A percentile compares a stretch with the other conserved stretches of the same genome.
Evolutionary conservation across 164 flowering plant species (phyloP).

Genomic region (Berberis thunbergii): DNA sequence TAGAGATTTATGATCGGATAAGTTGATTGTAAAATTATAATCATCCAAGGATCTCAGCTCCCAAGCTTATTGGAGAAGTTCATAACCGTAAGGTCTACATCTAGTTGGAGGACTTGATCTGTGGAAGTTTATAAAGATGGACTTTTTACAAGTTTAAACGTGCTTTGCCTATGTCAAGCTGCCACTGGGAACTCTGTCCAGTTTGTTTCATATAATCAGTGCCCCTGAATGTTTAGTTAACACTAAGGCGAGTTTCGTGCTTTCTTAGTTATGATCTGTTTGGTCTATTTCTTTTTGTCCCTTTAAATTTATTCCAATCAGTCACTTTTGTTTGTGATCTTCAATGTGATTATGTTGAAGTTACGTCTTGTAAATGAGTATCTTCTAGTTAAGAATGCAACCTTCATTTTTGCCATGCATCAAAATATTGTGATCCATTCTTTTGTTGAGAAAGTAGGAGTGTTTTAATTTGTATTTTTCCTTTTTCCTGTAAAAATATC

Average conservation of each 20-base stretch:
- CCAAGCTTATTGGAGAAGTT: conserved; percentile 2
- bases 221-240: conserved; percentile 9
- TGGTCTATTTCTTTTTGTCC: too few species aligned
- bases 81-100: neutral
- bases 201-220: conserved; percentile 2
- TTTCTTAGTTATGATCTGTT: conserved; percentile 3
- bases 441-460: too few species aligned
- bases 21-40: neutral
- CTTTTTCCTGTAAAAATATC: too few species aligned
- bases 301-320: neutral
- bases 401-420: neutral
- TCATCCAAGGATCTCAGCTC: conserved; percentile 6
- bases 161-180: conserved; percentile 10
- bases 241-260: conserved; percentile 15
- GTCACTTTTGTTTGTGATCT: neutral
- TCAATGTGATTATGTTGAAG: neutral
- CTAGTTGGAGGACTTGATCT: conserved; percentile 4
- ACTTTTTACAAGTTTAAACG: neutral
- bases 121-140: too few species aligned
- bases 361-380: neutral
- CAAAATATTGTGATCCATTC: too few species aligned
- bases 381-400: neutral
- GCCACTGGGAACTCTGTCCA: conserved; percentile 10
- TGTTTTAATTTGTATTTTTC: too few species aligned
- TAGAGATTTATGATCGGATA: neutral